phyloP scores from a whole-genome alignment of 2,329 filamentous ascomycete genomes.

The Cladorrhinum sp. region DNA sequence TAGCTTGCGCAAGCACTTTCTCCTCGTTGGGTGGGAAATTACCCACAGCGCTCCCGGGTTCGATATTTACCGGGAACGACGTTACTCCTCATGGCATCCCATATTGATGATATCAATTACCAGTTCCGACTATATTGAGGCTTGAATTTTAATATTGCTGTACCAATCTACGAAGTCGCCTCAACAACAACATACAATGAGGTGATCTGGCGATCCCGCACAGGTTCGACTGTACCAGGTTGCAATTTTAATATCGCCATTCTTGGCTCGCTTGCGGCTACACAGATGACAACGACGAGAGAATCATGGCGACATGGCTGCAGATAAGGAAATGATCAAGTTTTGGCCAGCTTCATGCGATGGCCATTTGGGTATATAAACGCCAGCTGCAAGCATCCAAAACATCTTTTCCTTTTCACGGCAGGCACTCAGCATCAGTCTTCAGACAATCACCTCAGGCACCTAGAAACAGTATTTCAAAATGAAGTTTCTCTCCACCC shows the following conservation, averaged over 20 bases:
- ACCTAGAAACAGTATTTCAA: conserved; percentile 4
- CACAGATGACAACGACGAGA: not conserved
- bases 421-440: conserved; percentile 12
- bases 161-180: not conserved
- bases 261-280: conserved; percentile 6
- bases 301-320: not conserved
- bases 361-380: conserved; percentile 11
- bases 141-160: not conserved
- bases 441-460: conserved; percentile 2
- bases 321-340: not conserved
- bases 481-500: conserved; percentile 25
- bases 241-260: conserved; percentile 17
- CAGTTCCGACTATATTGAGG: conserved; percentile 12
- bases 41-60: not conserved
- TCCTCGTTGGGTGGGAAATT: conserved; percentile 11
- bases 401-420: not conserved
- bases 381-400: not conserved
- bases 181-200: conserved; percentile 3
- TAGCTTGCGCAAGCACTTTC: not conserved
- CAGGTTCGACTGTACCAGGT: conserved; percentile 6
- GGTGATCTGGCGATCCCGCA: conserved; percentile 6
- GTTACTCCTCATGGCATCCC: conserved; percentile 4
- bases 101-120: conserved; percentile 10
- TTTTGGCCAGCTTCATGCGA: not conserved
- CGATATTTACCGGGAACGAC: conserved; percentile 17